Evolutionary conservation across 2,329 filamentous ascomycete genomes (phyloP).

Genomic region (Capronia coronata): DNA sequence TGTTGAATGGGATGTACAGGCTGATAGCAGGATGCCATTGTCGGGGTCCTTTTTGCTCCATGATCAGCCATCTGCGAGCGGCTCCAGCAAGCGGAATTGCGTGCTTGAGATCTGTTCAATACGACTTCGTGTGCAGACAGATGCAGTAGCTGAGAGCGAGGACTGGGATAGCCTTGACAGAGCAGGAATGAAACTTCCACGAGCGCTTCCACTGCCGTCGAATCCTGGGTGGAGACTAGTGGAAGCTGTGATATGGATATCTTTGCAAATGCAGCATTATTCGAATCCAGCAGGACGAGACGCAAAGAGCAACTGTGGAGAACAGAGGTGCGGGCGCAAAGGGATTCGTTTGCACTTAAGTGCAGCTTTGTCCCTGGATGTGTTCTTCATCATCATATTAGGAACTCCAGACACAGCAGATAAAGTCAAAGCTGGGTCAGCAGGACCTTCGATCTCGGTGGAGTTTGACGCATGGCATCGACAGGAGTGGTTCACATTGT

Average conservation of each 20-base stretch:
- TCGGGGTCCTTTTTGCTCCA: too few relatives aligned
- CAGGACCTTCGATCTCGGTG: too few relatives aligned
- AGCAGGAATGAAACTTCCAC: not conserved
- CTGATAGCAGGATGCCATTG: too few relatives aligned
- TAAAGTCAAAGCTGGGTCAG: too few relatives aligned
- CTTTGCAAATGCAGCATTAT: too few relatives aligned
- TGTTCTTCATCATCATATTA: too few relatives aligned
- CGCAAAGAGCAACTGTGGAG: not conserved
- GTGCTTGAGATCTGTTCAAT: not conserved
- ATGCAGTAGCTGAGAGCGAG: not conserved
- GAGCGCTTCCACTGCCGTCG: not conserved
- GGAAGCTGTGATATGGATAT: not conserved
- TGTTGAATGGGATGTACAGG: too few relatives aligned
- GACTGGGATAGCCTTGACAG: not conserved
- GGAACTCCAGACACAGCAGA: too few relatives aligned
- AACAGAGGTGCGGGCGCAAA: not conserved
- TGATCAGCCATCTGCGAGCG: too few relatives aligned
- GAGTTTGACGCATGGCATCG: too few relatives aligned
- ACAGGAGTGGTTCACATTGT: too few relatives aligned
- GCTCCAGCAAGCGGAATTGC: not conserved
- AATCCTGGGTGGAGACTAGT: not conserved
- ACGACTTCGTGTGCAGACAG: not conserved
- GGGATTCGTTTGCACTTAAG: slow-evolving; percentile 28
- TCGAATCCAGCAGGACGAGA: not conserved
- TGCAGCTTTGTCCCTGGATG: slow-evolving; percentile 21